These are phyloP conservation scores for Microascus cirrosus DNA, from an alignment of 2,329 filamentous ascomycete species.

Conservation along the genomic window DNA sequence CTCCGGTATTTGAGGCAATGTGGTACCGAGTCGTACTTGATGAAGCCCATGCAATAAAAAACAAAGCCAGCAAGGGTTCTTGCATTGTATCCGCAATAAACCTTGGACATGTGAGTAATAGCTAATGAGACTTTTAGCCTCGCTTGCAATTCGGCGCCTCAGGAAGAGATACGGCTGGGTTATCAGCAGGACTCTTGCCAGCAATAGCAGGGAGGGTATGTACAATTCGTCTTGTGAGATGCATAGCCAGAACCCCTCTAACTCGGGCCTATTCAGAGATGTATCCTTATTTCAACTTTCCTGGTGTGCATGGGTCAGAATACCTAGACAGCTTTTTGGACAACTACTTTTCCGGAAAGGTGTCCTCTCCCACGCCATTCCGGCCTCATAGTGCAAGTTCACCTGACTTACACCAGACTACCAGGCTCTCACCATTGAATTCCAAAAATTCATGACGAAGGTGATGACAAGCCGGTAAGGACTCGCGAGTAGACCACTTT, in stretches of 20 bases:
- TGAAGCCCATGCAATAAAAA: constrained; percentile 46
- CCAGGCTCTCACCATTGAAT: background rate
- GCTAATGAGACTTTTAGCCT: background rate
- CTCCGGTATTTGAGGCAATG: constrained; percentile 14
- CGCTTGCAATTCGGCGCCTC: background rate
- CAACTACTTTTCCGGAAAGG: background rate
- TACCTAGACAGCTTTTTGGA: background rate
- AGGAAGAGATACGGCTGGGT: background rate
- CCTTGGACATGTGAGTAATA: no score
- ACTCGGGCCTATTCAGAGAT: constrained; percentile 16
- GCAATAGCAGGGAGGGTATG: background rate
- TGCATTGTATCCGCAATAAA: no score
- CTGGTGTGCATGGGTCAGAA: constrained; percentile 11
- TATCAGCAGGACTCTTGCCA: background rate
- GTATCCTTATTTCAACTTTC: constrained; percentile 21
- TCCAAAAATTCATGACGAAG: background rate
- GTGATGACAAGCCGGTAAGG: background rate
- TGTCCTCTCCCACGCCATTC: background rate
- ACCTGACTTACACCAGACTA: background rate
- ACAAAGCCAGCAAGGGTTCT: constrained; percentile 21
- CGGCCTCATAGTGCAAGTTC: background rate
- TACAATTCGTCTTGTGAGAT: no score
- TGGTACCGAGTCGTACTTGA: constrained; percentile 45
- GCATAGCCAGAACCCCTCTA: background rate
- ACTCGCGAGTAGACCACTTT: background rate